A percentile compares a stretch with the other conserved stretches of the same genome.
Evolutionary conservation across 2,329 filamentous ascomycete genomes (phyloP).

Genomic region (Stagonosporopsis rhizophila): DNA sequence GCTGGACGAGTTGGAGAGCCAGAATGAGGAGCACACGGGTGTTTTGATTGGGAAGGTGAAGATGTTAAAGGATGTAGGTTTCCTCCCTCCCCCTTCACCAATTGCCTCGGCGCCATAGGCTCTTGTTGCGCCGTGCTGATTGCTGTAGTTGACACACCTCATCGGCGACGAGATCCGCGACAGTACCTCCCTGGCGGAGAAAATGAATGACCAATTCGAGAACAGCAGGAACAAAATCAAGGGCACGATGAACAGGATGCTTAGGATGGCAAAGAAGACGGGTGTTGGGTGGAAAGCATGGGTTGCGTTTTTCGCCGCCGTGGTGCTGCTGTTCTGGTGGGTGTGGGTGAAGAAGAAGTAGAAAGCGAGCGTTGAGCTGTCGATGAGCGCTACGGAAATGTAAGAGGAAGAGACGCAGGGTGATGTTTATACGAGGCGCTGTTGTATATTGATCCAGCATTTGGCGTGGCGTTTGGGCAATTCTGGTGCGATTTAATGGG

Average conservation of each 20-base stretch:
- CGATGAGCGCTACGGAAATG: neutral
- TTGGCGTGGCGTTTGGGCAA: slow-evolving; percentile 18
- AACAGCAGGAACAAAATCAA: slow-evolving; percentile 78
- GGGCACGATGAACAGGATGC: slow-evolving; percentile 97
- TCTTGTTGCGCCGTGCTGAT: neutral
- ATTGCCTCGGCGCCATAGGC: neutral
- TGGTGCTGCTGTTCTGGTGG: slow-evolving; percentile 84
- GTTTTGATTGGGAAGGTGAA: slow-evolving; percentile 91
- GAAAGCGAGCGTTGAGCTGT: neutral
- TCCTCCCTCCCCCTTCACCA: too few species aligned
- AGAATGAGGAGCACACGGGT: slow-evolving; percentile 89
- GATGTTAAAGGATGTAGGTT: slow-evolving; percentile 83
- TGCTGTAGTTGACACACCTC: slow-evolving; percentile 74
- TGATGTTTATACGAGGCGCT: neutral
- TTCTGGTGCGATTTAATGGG: neutral
- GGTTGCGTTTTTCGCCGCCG: slow-evolving; percentile 85
- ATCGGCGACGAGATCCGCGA: slow-evolving; percentile 97
- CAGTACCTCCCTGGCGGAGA: slow-evolving; percentile 84
- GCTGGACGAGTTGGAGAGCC: slow-evolving; percentile 90
- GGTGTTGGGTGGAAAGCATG: slow-evolving; percentile 97
- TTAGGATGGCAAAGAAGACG: slow-evolving; percentile 91
- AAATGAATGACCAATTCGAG: slow-evolving; percentile 96
- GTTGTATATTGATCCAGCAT: slow-evolving; percentile 3
- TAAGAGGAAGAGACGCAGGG: neutral
- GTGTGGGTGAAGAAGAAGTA: slow-evolving; percentile 81